Evolutionary conservation across 106 monocot species (phyloP), one percentile per base, ranked within the genome.

Genomic region (Dactylorhiza incarnata): DNA sequence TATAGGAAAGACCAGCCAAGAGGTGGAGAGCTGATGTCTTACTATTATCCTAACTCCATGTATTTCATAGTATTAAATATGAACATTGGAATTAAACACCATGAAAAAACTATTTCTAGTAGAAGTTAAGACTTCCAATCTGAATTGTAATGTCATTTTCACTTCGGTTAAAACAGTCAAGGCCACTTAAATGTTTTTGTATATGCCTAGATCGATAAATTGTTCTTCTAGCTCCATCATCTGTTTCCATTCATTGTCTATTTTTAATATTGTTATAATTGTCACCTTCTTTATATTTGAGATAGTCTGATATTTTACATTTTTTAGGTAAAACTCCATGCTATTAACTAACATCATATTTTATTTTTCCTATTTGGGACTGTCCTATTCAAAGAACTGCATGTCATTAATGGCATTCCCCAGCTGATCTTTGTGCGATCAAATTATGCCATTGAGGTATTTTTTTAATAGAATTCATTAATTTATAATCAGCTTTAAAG

Each of bases 401-500:
- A 99, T 82, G 94, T 99, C 45, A 99, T 99, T 84, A 94, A 99
- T 82, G 97, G 97, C 51, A 85, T 78, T 81, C 97, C 97, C 12
- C 94, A 94, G 74, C 88, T 94, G 79, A 99, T 99, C 62, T 99
- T 99, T 83, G 97, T 99, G 68, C 86, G 81, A 83, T 87, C 97
- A 74, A 94, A 80, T 81, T 99, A 99, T 82, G 89, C 85, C 20
- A 99, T 99, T 86, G 97, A 99, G 97, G 97, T 99, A 74, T 72
- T 48, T 49, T 72, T 48, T 49, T 22, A 19, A 10, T 72, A n/a
- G 16, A 69, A 48, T 72, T 72, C 11, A 13, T 48, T 48, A 72
- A 72, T 72, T 6, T 22, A 0, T 23, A 71, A 20, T 72, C 16
- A 9, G n/a, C 17, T 72, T 72, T 48, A 49, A 45, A 20, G 10